phyloP scores from a whole-genome alignment of 805 yeast genomes.

The Metschnikowia borealis region DNA sequence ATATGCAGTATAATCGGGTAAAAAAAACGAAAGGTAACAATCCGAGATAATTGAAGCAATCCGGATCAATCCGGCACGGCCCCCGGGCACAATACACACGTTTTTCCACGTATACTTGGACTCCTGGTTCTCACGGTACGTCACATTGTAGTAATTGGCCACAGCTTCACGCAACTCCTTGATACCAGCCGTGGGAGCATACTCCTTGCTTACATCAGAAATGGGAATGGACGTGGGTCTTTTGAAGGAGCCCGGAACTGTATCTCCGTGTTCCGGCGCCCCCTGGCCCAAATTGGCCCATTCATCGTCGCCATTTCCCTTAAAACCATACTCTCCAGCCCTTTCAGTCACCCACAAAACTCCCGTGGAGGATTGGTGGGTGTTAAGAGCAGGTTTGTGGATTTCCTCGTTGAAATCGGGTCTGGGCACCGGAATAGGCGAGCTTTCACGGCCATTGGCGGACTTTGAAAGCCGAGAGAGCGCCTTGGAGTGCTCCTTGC shows the following conservation, averaged over 20 bases:
- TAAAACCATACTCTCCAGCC: conserved; percentile 53
- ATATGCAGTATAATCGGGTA: conserved; percentile 63
- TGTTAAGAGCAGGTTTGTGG: conserved; percentile 56
- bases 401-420: conserved; percentile 43
- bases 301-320: conserved; percentile 31
- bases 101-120: conserved; percentile 59
- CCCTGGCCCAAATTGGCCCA: conserved; percentile 67
- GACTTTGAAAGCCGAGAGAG: conserved; percentile 27
- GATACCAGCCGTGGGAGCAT: conserved; percentile 59
- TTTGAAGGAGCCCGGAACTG: conserved; percentile 53
- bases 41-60: conserved; percentile 58
- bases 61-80: conserved; percentile 58
- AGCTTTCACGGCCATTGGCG: conserved; percentile 37
- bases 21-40: conserved; percentile 55
- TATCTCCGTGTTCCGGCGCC: conserved; percentile 60
- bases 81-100: conserved; percentile 63
- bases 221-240: conserved; percentile 48
- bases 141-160: conserved; percentile 52
- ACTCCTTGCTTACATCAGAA: conserved; percentile 48
- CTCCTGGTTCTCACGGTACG: conserved; percentile 44
- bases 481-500: conserved; percentile 20
- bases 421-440: conserved; percentile 49
- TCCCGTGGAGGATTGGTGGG: conserved; percentile 57
- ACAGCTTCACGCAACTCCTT: conserved; percentile 53
- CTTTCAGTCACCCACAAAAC: conserved; percentile 64